Evolutionary conservation across 176 grass and related monocot genomes (phyloP).

Genomic region (Zizania latifolia): DNA sequence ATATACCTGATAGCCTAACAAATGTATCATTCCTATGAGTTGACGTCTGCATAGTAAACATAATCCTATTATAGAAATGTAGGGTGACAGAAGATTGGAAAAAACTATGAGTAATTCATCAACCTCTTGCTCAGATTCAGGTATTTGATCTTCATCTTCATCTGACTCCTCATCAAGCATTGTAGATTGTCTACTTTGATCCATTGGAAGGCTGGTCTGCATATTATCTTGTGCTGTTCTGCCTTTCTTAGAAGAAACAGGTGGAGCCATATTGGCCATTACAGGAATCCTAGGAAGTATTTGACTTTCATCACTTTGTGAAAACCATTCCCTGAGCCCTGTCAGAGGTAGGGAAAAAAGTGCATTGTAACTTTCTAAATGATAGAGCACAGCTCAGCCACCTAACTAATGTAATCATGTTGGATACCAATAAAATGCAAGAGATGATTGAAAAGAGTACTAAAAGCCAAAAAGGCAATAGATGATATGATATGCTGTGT

Average conservation of each 20-base stretch:
- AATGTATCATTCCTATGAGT: conserved; percentile 28
- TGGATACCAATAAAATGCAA: background rate
- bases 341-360: background rate
- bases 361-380: background rate
- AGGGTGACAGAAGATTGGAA: background rate
- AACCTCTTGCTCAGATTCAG: conserved; percentile 65
- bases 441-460: background rate
- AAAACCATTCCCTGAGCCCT: conserved; percentile 97
- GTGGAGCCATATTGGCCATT: conserved; percentile 61
- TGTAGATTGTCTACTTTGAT: conserved; percentile 49
- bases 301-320: conserved; percentile 81
- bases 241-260: conserved; percentile 63
- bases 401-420: background rate
- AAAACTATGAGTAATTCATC: conserved; percentile 15
- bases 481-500: background rate
- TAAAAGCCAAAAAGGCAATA: background rate
- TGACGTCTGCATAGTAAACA: conserved; percentile 49
- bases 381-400: background rate
- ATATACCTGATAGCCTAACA: conserved; percentile 46
- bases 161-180: conserved; percentile 83
- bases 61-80: conserved; percentile 20
- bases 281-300: conserved; percentile 67
- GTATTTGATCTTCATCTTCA: conserved; percentile 74
- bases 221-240: conserved; percentile 51
- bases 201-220: conserved; percentile 20